A percentile compares a stretch with the other conserved stretches of the same genome.
phyloP scores from a whole-genome alignment of 768 basidiomycete genomes.

The Podaxis rugospora region DNA sequence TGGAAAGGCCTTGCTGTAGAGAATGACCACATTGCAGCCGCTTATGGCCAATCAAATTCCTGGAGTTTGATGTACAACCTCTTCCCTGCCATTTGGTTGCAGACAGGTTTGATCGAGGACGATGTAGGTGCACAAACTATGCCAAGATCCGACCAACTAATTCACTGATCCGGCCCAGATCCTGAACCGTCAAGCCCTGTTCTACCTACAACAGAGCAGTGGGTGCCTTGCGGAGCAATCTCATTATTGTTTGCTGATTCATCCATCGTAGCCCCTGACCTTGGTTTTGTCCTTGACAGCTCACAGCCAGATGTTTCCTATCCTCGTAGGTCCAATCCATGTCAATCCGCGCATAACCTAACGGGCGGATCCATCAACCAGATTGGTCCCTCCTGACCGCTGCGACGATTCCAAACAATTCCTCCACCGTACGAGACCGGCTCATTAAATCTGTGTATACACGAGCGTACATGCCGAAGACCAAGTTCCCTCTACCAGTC shows the following conservation, averaged over 20 bases:
- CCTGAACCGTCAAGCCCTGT: conserved; percentile 14
- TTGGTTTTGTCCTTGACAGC: conserved; percentile 20
- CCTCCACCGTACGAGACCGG: conserved; percentile 26
- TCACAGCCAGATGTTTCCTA: conserved; percentile 18
- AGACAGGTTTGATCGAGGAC: conserved; percentile 30
- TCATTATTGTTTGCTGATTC: background rate
- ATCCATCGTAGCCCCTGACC: background rate
- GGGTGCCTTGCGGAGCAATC: background rate
- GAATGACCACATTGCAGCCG: conserved; percentile 13
- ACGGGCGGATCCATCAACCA: conserved; percentile 1
- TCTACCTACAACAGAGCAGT: conserved; percentile 9
- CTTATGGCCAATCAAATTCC: conserved; percentile 15
- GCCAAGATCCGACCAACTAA: conserved; percentile 12
- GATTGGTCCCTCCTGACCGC: conserved; percentile 52
- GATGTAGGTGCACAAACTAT: conserved; percentile 6
- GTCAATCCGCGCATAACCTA: background rate
- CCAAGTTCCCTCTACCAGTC: conserved; percentile 19
- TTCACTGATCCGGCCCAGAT: background rate
- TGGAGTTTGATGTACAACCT: conserved; percentile 52
- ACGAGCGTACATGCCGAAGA: conserved; percentile 17
- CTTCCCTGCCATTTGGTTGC: conserved; percentile 43
- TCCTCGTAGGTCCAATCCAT: background rate
- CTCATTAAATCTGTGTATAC: conserved; percentile 26
- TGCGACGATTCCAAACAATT: conserved; percentile 29
- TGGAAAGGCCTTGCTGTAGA: conserved; percentile 13